Evolutionary conservation across 148 eudicot genomes (phyloP).

Genomic region (Rhododendron mucronatum): DNA sequence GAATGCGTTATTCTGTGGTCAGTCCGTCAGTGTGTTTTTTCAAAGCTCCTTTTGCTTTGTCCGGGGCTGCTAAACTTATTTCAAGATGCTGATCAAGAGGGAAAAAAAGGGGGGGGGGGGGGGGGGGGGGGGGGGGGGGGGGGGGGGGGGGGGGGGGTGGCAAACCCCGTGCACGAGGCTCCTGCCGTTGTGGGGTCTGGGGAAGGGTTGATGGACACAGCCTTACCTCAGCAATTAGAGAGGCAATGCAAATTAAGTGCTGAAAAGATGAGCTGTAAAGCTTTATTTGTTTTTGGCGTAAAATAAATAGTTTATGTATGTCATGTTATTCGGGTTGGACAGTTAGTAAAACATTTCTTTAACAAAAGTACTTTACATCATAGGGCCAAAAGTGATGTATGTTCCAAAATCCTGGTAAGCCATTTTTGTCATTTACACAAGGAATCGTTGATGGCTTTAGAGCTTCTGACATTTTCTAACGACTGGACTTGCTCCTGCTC

Average conservation of each 20-base stretch:
- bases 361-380: not conserved
- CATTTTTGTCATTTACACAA: not conserved
- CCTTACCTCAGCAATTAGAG: too few species aligned
- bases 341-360: not conserved
- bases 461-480: not conserved
- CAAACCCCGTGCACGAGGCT: too few species aligned
- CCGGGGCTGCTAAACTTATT: not conserved
- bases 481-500: not conserved
- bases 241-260: not conserved
- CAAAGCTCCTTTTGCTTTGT: not conserved
- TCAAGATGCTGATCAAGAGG: not conserved
- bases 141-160: too few species aligned
- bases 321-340: not conserved
- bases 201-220: too few species aligned
- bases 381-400: not conserved
- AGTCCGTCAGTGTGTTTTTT: not conserved
- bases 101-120: too few species aligned
- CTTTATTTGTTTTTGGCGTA: not conserved
- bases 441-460: not conserved
- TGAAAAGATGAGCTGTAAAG: not conserved
- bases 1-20: not conserved
- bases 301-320: not conserved
- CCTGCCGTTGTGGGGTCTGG: too few species aligned
- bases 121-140: too few species aligned
- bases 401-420: not conserved